A percentile compares a stretch with the other conserved stretches of the same genome.
These are phyloP conservation scores for Wallacemonas sp. DNA, from an alignment of 208 protist species.

Conservation along the genomic window DNA sequence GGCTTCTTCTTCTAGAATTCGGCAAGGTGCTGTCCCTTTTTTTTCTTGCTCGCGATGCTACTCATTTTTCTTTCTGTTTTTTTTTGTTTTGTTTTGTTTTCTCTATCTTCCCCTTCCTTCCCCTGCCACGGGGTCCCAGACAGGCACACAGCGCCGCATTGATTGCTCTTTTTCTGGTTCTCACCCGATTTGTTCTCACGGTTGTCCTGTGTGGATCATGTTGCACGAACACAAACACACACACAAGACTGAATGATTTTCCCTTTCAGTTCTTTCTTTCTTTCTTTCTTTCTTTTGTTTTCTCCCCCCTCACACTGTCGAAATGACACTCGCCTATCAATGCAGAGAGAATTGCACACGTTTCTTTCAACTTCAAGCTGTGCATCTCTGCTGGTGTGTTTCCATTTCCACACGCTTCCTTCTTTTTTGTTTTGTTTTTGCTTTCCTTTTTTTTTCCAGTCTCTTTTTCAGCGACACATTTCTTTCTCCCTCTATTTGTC, in stretches of 20 bases:
- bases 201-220: neutral
- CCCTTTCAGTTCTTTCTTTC: too few relatives aligned
- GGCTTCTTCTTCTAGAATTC: conserved; percentile 46
- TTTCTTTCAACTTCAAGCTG: too few relatives aligned
- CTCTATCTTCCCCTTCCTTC: too few relatives aligned
- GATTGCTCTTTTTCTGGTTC: conserved; percentile 2
- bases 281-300: too few relatives aligned
- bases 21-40: neutral
- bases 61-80: too few relatives aligned
- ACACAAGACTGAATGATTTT: too few relatives aligned
- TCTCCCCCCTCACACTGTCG: too few relatives aligned
- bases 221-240: neutral
- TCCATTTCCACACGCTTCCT: neutral
- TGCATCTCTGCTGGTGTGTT: conserved; percentile 15
- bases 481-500: neutral
- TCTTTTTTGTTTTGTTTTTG: neutral
- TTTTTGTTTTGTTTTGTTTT: too few relatives aligned
- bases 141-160: too few relatives aligned
- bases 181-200: neutral
- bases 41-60: neutral
- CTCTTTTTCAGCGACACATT: neutral
- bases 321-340: too few relatives aligned
- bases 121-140: too few relatives aligned
- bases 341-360: too few relatives aligned
- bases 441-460: neutral